Evolutionary conservation across 768 basidiomycete species (phyloP).

Genomic region (Mycena polygramma): DNA sequence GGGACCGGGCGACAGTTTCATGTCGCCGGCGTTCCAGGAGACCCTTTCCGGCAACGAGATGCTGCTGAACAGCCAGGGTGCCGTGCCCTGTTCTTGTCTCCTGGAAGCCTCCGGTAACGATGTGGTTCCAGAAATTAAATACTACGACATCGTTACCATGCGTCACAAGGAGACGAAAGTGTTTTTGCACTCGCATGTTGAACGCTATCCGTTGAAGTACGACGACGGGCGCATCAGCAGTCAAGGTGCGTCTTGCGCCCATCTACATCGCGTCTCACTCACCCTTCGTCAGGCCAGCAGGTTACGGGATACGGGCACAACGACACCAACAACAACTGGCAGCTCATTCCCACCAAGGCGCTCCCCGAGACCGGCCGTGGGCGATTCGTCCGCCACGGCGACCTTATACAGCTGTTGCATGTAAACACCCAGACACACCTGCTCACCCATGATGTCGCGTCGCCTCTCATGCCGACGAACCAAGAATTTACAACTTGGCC

Average conservation of each 20-base stretch:
- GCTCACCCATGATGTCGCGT: constrained; percentile 97
- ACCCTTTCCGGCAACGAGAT: constrained; percentile 93
- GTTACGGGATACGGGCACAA: constrained; percentile 96
- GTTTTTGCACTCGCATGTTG: constrained; percentile 93
- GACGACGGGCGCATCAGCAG: constrained; percentile 96
- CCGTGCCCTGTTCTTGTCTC: constrained; percentile 31
- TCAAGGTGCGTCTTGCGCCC: constrained; percentile 68
- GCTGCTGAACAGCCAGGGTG: constrained; percentile 92
- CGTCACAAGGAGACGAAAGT: constrained; percentile 95
- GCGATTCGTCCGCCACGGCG: constrained; percentile 90
- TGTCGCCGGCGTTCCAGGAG: constrained; percentile 99
- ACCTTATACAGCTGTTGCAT: constrained; percentile 91
- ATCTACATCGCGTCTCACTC: not conserved
- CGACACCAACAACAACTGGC: constrained; percentile 96
- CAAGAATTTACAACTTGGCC: constrained; percentile 97
- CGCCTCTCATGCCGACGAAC: constrained; percentile 96
- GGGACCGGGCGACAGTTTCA: constrained; percentile 95
- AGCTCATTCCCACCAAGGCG: constrained; percentile 94
- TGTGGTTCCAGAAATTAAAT: constrained; percentile 82
- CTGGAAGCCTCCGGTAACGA: not conserved
- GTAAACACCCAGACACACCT: constrained; percentile 86
- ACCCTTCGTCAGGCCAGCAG: constrained; percentile 79
- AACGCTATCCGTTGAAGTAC: constrained; percentile 92
- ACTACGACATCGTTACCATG: constrained; percentile 89
- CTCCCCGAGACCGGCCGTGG: constrained; percentile 95